These are phyloP conservation scores for Cladosporium cucumerinum DNA, from an alignment of 2,329 filamentous ascomycete genomes.

Conservation along the genomic window DNA sequence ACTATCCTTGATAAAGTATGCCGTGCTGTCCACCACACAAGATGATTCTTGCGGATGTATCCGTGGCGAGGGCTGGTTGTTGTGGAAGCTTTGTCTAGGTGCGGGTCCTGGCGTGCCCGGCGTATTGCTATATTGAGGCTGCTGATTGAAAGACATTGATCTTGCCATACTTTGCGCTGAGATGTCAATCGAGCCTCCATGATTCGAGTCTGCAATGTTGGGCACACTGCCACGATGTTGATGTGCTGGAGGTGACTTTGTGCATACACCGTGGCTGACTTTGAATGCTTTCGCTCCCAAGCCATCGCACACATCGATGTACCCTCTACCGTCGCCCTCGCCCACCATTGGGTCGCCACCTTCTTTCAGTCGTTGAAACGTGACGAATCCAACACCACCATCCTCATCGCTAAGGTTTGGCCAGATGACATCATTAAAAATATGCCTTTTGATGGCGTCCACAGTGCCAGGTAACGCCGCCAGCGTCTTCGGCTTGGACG, in stretches of 20 bases:
- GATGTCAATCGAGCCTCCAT: constrained; percentile 3
- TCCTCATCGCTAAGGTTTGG: constrained; percentile 96
- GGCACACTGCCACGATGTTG: constrained; percentile 43
- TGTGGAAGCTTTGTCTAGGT: constrained; percentile 28
- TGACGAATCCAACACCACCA: constrained; percentile 86
- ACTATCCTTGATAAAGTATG: constrained; percentile 74
- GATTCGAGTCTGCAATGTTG: constrained; percentile 35
- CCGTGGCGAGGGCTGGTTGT: constrained; percentile 27
- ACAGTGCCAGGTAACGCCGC: constrained; percentile 88
- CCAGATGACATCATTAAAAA: constrained; percentile 98
- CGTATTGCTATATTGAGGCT: constrained; percentile 21
- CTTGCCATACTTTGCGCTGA: constrained; percentile 3
- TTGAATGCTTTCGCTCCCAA: constrained; percentile 84
- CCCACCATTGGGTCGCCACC: constrained; percentile 83
- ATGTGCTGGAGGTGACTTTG: constrained; percentile 53
- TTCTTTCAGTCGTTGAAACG: constrained; percentile 82
- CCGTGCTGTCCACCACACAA: constrained; percentile 83
- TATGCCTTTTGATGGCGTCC: constrained; percentile 83
- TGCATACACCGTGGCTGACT: constrained; percentile 87
- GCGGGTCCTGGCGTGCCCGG: constrained; percentile 32
- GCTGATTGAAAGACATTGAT: constrained; percentile 28
- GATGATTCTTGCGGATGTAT: constrained; percentile 26
- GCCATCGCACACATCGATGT: constrained; percentile 83
- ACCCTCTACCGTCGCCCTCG: constrained; percentile 74
- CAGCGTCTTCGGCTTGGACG: constrained; percentile 74